A percentile compares a stretch with the other conserved stretches of the same genome.
Conservation (phyloP, 2,329 filamentous ascomycete genomes). For the Chlorencoelia australis region DNA sequence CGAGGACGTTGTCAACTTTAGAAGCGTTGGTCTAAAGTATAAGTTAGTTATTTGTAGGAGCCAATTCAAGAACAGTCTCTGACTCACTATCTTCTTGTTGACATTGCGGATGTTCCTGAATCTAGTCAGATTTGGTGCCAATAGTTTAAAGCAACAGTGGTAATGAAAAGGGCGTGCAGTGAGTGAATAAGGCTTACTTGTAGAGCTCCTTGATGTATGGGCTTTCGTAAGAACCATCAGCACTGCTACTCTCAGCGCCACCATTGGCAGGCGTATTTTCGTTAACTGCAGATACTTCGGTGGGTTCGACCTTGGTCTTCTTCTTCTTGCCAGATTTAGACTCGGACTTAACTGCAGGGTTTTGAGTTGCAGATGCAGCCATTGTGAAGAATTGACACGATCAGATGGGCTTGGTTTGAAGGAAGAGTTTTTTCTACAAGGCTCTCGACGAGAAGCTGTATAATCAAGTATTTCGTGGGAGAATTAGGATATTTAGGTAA, state of each 20-base stretch:
- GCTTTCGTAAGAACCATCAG: conserved; percentile 57
- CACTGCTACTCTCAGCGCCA: conserved; percentile 26
- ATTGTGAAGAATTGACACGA: conserved; percentile 39
- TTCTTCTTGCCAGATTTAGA: conserved; percentile 62
- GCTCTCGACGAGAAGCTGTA: too few species aligned
- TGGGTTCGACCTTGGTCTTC: conserved; percentile 47
- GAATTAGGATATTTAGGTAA: too few species aligned
- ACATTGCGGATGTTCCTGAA: conserved; percentile 85
- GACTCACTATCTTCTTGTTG: conserved; percentile 84
- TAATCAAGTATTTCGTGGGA: too few species aligned
- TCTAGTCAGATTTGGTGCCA: conserved; percentile 6
- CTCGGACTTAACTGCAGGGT: conserved; percentile 50
- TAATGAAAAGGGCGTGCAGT: conserved; percentile 3
- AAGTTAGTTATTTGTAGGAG: conserved; percentile 12
- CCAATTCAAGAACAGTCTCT: background rate
- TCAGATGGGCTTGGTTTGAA: too few species aligned
- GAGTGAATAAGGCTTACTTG: conserved; percentile 55
- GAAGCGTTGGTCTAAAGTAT: conserved; percentile 52
- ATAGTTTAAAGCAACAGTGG: background rate
- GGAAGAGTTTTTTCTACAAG: too few species aligned
- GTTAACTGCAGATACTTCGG: conserved; percentile 39
- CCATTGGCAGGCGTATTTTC: conserved; percentile 41
- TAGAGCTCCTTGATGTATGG: conserved; percentile 79
- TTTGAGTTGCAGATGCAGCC: conserved; percentile 54
- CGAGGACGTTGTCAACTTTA: conserved; percentile 61